Evolutionary conservation across 345 rosid genomes (phyloP).

Genomic region (Laguncularia racemosa): DNA sequence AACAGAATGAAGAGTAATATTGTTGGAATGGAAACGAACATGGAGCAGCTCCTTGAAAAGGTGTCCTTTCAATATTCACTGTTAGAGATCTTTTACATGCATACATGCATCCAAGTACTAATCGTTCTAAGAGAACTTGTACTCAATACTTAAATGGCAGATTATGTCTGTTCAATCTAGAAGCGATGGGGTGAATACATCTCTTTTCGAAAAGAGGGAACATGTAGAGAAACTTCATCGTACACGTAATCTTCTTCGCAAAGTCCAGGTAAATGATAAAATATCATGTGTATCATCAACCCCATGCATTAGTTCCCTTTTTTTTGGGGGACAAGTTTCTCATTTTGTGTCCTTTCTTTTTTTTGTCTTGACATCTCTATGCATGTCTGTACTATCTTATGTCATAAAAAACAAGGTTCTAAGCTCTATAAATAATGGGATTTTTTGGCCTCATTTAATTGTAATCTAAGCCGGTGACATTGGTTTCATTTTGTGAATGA

Average conservation of each 20-base stretch:
- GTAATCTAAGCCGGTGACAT: no score
- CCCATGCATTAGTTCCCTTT: no score
- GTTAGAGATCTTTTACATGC: not conserved
- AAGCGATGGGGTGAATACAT: slow-evolving; percentile 94
- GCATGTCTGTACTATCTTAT: no score
- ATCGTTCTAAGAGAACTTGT: not conserved
- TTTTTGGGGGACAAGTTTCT: no score
- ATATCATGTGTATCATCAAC: no score
- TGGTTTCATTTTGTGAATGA: no score
- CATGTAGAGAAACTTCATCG: slow-evolving; percentile 96
- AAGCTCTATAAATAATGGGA: no score
- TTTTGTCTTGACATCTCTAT: no score
- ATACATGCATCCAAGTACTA: not conserved
- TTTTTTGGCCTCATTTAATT: no score
- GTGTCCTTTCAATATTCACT: slow-evolving; percentile 17
- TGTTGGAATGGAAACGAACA: slow-evolving; percentile 93
- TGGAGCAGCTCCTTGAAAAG: slow-evolving; percentile 94
- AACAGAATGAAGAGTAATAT: slow-evolving; percentile 96
- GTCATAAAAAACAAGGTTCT: no score
- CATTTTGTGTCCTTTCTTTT: no score
- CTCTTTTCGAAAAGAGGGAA: slow-evolving; percentile 90
- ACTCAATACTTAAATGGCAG: slow-evolving; percentile 30
- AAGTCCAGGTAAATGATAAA: slow-evolving; percentile 72
- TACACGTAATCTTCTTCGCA: slow-evolving; percentile 89
- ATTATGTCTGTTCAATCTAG: slow-evolving; percentile 93